phyloP scores from a whole-genome alignment of 108 stramenopile genomes.

The Nannochloropsis salina region DNA sequence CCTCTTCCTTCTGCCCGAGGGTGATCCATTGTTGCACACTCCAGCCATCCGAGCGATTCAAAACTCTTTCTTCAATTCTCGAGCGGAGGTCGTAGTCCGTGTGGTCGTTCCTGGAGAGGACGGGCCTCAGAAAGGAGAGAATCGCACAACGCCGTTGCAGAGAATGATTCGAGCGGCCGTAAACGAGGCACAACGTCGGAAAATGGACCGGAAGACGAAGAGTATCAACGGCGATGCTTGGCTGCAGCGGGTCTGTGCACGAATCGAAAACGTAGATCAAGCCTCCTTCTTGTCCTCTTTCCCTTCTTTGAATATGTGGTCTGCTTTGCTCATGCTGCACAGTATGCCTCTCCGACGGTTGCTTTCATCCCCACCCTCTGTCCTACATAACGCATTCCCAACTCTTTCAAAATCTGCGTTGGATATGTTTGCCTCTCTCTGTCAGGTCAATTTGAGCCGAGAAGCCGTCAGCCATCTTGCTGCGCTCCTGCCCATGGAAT shows the following conservation, averaged over 20 bases:
- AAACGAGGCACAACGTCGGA: neutral
- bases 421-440: neutral
- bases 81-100: neutral
- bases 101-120: neutral
- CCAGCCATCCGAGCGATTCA: neutral
- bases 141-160: neutral
- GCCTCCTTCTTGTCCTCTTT: conserved; percentile 2
- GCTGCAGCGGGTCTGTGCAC: neutral
- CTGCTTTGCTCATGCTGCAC: neutral
- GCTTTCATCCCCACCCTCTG: neutral
- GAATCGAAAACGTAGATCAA: neutral
- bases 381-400: neutral
- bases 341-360: neutral
- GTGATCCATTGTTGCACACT: neutral
- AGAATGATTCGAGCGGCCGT: neutral
- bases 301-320: neutral
- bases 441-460: neutral
- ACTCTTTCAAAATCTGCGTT: neutral
- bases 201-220: neutral
- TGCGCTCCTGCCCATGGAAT: neutral
- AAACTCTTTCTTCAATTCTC: neutral
- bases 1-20: neutral
- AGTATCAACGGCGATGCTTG: neutral
- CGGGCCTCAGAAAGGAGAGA: too few species aligned
- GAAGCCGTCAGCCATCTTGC: neutral